Evolutionary conservation across 306 rosid species (phyloP).

Genomic region (Castanospermum australe): DNA sequence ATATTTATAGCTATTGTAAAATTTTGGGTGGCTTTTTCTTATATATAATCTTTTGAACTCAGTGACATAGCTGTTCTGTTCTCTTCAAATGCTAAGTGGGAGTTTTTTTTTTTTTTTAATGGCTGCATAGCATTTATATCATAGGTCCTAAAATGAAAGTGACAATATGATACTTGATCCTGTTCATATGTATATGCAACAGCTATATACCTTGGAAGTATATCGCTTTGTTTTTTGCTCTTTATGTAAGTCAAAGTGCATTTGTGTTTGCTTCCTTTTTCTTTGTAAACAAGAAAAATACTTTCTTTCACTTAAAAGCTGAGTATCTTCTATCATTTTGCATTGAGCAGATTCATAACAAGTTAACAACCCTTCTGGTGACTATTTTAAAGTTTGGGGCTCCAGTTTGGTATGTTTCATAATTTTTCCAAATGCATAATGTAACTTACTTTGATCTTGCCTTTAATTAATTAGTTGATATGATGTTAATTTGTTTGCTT

Average conservation of each 20-base stretch:
- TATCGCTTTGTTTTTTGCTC: slow-evolving; percentile 63
- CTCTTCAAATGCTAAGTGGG: slow-evolving; percentile 2
- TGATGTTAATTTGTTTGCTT: neutral
- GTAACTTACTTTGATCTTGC: neutral
- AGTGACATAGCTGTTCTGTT: neutral
- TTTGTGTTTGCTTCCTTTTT: neutral
- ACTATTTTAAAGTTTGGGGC: slow-evolving; percentile 61
- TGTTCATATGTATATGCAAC: slow-evolving; percentile 76
- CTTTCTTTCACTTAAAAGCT: neutral
- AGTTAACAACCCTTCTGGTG: slow-evolving; percentile 61
- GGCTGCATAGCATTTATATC: slow-evolving; percentile 76
- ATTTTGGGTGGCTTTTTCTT: neutral
- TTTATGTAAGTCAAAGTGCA: slow-evolving; percentile 46
- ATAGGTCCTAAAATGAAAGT: slow-evolving; percentile 66
- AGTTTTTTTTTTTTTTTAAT: slow-evolving; percentile 25
- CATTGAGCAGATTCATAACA: slow-evolving; percentile 56
- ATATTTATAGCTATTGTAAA: neutral
- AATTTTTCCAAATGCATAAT: neutral
- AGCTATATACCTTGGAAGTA: slow-evolving; percentile 63
- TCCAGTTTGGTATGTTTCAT: slow-evolving; percentile 53
- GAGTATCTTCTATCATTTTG: neutral
- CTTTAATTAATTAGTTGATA: too few relatives aligned
- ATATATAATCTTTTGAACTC: neutral
- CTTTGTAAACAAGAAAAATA: neutral
- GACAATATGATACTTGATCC: slow-evolving; percentile 79